A percentile compares a stretch with the other conserved stretches of the same genome.
Conservation (phyloP, 192 early-diverging fungal genomes). For the Polychytrium aggregatum region DNA sequence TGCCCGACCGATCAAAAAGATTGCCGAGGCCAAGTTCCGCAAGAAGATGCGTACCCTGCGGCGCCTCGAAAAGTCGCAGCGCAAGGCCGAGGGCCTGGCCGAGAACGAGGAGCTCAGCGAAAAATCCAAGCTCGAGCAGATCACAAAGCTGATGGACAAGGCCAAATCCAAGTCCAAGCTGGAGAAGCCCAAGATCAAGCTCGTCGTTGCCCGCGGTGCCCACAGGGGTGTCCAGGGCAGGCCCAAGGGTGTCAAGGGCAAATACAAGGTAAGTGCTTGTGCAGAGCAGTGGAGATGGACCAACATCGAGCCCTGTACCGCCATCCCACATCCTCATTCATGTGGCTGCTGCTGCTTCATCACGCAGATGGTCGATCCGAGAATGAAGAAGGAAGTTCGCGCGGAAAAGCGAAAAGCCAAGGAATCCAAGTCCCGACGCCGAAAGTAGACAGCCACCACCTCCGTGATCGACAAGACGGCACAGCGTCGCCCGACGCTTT, state of each 20-base stretch:
- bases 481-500: too few species aligned
- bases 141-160: constrained; percentile 71
- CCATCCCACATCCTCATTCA: not conserved
- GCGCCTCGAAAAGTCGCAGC: constrained; percentile 67
- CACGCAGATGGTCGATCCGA: constrained; percentile 77
- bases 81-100: constrained; percentile 77
- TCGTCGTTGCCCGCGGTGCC: constrained; percentile 82
- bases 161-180: constrained; percentile 64
- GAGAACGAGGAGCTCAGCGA: constrained; percentile 83
- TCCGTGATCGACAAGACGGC: too few species aligned
- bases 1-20: constrained; percentile 97
- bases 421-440: constrained; percentile 37
- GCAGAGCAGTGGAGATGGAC: not conserved
- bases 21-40: constrained; percentile 94
- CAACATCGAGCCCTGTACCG: not conserved
- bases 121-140: constrained; percentile 70
- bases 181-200: constrained; percentile 57
- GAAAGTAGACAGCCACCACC: too few species aligned
- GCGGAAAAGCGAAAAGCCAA: constrained; percentile 67
- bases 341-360: not conserved
- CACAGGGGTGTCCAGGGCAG: constrained; percentile 81
- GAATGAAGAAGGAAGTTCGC: constrained; percentile 93
- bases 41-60: constrained; percentile 78
- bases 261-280: constrained; percentile 44
- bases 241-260: constrained; percentile 94